Conservation (phyloP, 805 yeast genomes). For the Candida awuae region DNA sequence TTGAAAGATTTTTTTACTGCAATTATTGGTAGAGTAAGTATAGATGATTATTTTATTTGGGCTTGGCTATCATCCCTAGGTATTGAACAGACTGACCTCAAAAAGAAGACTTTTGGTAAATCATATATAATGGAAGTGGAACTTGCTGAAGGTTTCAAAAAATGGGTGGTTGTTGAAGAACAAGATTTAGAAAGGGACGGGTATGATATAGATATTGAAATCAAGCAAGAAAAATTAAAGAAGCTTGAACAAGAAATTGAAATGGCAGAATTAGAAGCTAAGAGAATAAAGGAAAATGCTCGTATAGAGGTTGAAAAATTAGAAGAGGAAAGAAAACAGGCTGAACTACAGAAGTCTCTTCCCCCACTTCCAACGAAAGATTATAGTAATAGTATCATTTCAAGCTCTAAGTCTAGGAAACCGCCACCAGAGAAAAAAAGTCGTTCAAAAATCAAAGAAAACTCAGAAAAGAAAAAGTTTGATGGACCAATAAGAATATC, state of each 20-base stretch:
- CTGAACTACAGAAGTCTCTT: slow-evolving; percentile 8
- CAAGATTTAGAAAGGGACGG: slow-evolving; percentile 37
- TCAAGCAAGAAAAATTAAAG: slow-evolving; percentile 27
- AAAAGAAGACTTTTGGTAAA: slow-evolving; percentile 69
- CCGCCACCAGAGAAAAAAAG: slow-evolving; percentile 6
- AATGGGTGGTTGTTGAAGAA: slow-evolving; percentile 74
- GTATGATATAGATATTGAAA: slow-evolving; percentile 29
- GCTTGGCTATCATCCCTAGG: slow-evolving; percentile 79
- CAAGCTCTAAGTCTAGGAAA: slow-evolving; percentile 7
- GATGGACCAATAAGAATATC: slow-evolving; percentile 6
- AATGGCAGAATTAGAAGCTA: slow-evolving; percentile 24
- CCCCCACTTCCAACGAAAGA: slow-evolving; percentile 18
- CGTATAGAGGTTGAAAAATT: slow-evolving; percentile 2
- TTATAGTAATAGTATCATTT: slow-evolving; percentile 5
- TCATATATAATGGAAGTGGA: slow-evolving; percentile 77
- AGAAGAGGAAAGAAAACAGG: slow-evolving; percentile 2
- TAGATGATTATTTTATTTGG: slow-evolving; percentile 88
- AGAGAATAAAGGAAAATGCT: slow-evolving; percentile 12
- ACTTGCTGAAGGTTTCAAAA: slow-evolving; percentile 61
- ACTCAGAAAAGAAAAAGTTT: slow-evolving; percentile 4
- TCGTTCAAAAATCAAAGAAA: slow-evolving; percentile 1
- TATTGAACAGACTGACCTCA: slow-evolving; percentile 57
- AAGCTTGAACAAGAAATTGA: slow-evolving; percentile 23
- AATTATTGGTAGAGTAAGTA: slow-evolving; percentile 51
- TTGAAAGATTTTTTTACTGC: slow-evolving; percentile 33